Percentiles rank a stretch among this genome's conserved stretches.
Conservation (phyloP, 2,329 filamentous ascomycete species). For the Cladorrhinum sp. region DNA sequence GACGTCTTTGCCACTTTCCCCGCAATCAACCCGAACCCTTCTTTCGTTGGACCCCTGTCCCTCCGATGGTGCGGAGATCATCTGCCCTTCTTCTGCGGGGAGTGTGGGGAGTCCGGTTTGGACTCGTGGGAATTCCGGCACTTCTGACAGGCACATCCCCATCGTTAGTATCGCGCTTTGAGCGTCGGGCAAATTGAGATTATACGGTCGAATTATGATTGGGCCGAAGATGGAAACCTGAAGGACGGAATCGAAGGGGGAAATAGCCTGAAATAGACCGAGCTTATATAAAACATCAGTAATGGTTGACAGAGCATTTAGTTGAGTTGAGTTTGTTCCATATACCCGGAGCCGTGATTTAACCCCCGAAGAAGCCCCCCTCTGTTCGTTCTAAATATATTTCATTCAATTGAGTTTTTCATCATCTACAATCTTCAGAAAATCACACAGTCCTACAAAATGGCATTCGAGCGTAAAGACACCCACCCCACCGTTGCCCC, state of each 20-base stretch:
- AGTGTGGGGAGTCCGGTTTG: not conserved
- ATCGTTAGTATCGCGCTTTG: not conserved
- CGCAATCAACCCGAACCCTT: not conserved
- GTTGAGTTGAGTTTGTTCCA: not conserved
- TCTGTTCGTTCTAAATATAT: not conserved
- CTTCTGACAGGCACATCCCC: not conserved
- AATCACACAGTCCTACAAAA: not conserved
- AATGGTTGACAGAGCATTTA: not conserved
- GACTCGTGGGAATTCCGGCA: too few relatives aligned
- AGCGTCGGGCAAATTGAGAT: not conserved
- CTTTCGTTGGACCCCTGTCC: not conserved
- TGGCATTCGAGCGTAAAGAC: conserved; percentile 9
- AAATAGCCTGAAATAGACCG: not conserved
- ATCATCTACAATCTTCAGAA: not conserved
- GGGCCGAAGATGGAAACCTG: not conserved
- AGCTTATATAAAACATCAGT: not conserved
- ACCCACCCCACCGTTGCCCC: not conserved
- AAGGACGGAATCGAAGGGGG: not conserved
- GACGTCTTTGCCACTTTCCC: not conserved
- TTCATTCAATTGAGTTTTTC: not conserved
- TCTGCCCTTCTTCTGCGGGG: not conserved
- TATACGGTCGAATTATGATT: not conserved
- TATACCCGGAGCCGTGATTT: not conserved
- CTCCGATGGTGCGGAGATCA: not conserved
- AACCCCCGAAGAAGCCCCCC: not conserved